Base-by-base conservation (phyloP, 73 alveolate genomes). In the Paramecium pentaurelia region DNA sequence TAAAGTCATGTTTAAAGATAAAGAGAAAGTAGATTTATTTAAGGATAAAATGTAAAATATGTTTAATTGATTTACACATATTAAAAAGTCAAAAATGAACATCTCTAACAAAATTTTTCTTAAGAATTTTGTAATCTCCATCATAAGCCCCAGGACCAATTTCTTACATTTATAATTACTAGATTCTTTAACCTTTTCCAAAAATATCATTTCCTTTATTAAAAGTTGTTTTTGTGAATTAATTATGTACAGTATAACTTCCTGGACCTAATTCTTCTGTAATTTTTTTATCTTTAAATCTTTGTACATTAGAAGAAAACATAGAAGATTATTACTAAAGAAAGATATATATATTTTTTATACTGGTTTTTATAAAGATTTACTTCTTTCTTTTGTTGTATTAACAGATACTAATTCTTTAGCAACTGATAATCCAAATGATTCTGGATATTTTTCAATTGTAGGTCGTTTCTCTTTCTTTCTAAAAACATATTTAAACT, bases 51-150 rank as follows among this genome's bases (percentile, higher is more conserved):
- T 64, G 27, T 32, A 64, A 32, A 32, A 64, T 32, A 6, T 32
- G 51, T 64, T 64, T 64, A 64, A 28, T 3, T 64, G 84, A 64
- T 64, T 32, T 54, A 54, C 11, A 54, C 25, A 64, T 64, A 64
- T 64, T 64, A 73, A 73, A 73, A 73, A 73, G 37, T 80, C 91
- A 80, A 80, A 80, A 80, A 80, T 45, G 91, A 44, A 80, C 75
- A 80, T 80, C 91, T 36, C 75, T 80, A 9, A 47, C 91, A 10
- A 80, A 32, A 20, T 80, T 80, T 47, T 47, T 80, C 45, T 80
- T 42, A 8, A 80, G 64, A 22, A 80, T 7, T 27, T 44, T 45
- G 58, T 47, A 44, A 80, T 80, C 75, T 12, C 58, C 44, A 25
- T 80, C 91, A 80, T 80, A 80, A 44, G 47, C 32, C 3, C 91